Percentiles rank a stretch among this genome's conserved stretches.
Evolutionary conservation across 345 rosid species (phyloP).

Genomic region (Eucalyptus guilfoylei): DNA sequence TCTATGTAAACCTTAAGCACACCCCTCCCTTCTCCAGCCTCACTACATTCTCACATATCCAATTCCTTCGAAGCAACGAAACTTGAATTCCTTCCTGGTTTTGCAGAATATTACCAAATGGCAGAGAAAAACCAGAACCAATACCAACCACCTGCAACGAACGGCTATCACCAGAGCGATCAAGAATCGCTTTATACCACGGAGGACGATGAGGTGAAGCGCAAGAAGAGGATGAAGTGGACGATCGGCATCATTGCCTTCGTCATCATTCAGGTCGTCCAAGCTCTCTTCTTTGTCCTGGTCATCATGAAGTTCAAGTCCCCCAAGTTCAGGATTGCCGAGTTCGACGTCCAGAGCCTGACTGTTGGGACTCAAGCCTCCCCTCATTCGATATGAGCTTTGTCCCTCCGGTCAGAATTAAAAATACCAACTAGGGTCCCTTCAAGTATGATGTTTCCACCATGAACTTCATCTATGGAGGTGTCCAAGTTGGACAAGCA

Average conservation of each 20-base stretch:
- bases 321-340: constrained; percentile 4
- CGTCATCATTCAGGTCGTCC: constrained; percentile 1
- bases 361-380: background rate
- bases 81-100: background rate
- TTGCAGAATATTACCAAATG: background rate
- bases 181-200: background rate
- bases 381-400: background rate
- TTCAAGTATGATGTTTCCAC: background rate
- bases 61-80: background rate
- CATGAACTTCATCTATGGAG: background rate
- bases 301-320: background rate
- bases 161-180: background rate
- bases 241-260: background rate
- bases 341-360: background rate
- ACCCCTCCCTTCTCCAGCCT: background rate
- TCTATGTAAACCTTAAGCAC: background rate
- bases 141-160: background rate
- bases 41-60: background rate
- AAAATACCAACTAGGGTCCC: background rate
- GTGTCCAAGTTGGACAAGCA: background rate
- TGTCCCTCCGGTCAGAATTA: background rate
- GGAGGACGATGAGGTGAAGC: background rate
- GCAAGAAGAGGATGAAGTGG: constrained; percentile 8
- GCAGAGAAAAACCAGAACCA: background rate
- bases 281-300: background rate